Conservation (phyloP, 805 yeast species). For the Sugiyamaella qingdaonensis region DNA sequence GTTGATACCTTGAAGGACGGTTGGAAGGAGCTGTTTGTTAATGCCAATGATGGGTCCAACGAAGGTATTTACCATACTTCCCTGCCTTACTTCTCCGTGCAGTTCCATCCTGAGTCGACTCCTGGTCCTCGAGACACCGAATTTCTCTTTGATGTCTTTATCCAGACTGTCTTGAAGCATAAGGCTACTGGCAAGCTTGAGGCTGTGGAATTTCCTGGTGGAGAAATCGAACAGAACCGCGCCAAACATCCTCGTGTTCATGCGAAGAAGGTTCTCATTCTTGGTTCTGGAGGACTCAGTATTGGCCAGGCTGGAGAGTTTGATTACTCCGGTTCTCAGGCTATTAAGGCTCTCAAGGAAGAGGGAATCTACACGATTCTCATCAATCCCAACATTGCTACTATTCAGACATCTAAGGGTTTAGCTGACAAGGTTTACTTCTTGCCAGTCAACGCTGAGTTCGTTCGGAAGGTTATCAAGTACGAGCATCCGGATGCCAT, state of each 20-base stretch:
- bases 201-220: slow-evolving; percentile 90
- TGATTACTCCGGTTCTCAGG: slow-evolving; percentile 98
- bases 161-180: slow-evolving; percentile 65
- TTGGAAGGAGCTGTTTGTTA: slow-evolving; percentile 93
- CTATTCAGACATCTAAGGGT: slow-evolving; percentile 97
- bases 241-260: slow-evolving; percentile 72
- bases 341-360: slow-evolving; percentile 96
- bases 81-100: slow-evolving; percentile 93
- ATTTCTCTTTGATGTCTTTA: slow-evolving; percentile 90
- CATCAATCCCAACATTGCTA: slow-evolving; percentile 97
- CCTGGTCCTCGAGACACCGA: slow-evolving; percentile 99
- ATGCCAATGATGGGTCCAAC: slow-evolving; percentile 94
- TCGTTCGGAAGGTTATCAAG: slow-evolving; percentile 90
- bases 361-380: slow-evolving; percentile 95
- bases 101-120: slow-evolving; percentile 98
- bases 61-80: slow-evolving; percentile 94
- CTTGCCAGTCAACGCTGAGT: slow-evolving; percentile 95
- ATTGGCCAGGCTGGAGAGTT: slow-evolving; percentile 99
- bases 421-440: slow-evolving; percentile 97
- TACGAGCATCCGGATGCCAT: slow-evolving; percentile 97
- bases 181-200: slow-evolving; percentile 47
- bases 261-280: slow-evolving; percentile 86
- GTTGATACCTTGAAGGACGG: slow-evolving; percentile 63
- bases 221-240: slow-evolving; percentile 64
- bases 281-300: slow-evolving; percentile 97